Conservation (phyloP, 2,329 filamentous ascomycete genomes). For the Cytospora paraplurivora region DNA sequence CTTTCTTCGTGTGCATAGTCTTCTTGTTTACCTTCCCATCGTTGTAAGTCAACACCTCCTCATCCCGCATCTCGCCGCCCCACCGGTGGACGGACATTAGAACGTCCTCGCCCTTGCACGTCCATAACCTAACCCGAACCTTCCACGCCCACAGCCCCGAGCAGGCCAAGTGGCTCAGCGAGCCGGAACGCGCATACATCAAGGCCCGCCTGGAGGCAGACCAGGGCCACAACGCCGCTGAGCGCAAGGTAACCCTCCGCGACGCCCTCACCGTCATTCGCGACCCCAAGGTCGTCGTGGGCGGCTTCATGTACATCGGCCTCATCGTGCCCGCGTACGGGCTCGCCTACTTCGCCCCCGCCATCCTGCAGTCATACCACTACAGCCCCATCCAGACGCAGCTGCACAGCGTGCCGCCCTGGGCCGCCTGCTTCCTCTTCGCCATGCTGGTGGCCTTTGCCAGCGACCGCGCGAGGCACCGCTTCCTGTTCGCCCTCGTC, state of each 20-base stretch:
- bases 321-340: slow-evolving; percentile 66
- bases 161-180: slow-evolving; percentile 69
- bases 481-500: slow-evolving; percentile 71
- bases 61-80: background rate
- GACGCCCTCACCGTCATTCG: slow-evolving; percentile 68
- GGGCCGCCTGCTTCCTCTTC: slow-evolving; percentile 73
- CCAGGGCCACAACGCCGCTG: slow-evolving; percentile 66
- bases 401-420: slow-evolving; percentile 60
- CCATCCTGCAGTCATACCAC: slow-evolving; percentile 68
- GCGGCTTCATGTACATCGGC: slow-evolving; percentile 80
- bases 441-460: slow-evolving; percentile 72
- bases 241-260: slow-evolving; percentile 59
- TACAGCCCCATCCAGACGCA: slow-evolving; percentile 62
- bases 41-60: slow-evolving; percentile 49
- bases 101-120: background rate
- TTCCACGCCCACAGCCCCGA: slow-evolving; percentile 52
- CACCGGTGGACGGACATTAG: background rate
- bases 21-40: slow-evolving; percentile 72
- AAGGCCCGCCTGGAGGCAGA: slow-evolving; percentile 68
- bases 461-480: slow-evolving; percentile 73
- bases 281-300: slow-evolving; percentile 73
- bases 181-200: slow-evolving; percentile 70
- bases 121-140: background rate
- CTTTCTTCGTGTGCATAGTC: slow-evolving; percentile 60
- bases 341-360: slow-evolving; percentile 76